Base-by-base conservation (phyloP, 2,329 filamentous ascomycete species). In the Coniella lustricola region DNA sequence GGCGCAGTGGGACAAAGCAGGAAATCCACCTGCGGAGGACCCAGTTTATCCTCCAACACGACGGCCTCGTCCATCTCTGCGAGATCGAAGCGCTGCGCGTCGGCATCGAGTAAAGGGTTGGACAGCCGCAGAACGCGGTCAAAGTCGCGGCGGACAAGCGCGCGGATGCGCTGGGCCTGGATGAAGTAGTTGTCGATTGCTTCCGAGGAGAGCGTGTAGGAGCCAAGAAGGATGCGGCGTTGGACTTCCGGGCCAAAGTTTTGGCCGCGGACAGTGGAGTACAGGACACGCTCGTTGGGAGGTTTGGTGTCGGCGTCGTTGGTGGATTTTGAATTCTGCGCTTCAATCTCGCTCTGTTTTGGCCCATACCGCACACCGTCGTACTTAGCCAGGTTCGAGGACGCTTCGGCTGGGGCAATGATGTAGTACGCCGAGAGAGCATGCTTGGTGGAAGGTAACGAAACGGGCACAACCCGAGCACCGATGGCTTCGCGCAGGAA, bases 151-250 rank as follows among this genome's bases (percentile, higher is more conserved):
- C 93, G 85, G 2, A 98, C 87, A 16, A 95, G 72, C 47, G 88
- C 77, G 1, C 93, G 84, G 34, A 96, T 81, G 55, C 84, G 85
- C 67, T 98, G 93, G 39, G 93, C 93, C 63, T 95, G 86, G 54
- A 95, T 79, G 61, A 98, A 98, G 67, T 97, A 96, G 64, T 97
- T 98, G 64, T 95, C 86, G 61, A 94, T 93, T 9, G 90, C 90
- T 53, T 86, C 81, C 0, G 91, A 90, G 66, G 88, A 95, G 45
- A 98, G 75, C 35, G 84, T 90, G 63, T 95, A 97, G 0, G 90
- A 84, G 14, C 93, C 93, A 0, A 98, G 77, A 8, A 98, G 68
- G 50, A 98, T 94, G 34, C 93, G 82, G 46, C 89, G 77, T 61
- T 85, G 82, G 10, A 96, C 91, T 66, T 98, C 93, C 7, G 77